These are phyloP conservation scores for Russula virescens DNA, from an alignment of 768 basidiomycete species.

Conservation along the genomic window DNA sequence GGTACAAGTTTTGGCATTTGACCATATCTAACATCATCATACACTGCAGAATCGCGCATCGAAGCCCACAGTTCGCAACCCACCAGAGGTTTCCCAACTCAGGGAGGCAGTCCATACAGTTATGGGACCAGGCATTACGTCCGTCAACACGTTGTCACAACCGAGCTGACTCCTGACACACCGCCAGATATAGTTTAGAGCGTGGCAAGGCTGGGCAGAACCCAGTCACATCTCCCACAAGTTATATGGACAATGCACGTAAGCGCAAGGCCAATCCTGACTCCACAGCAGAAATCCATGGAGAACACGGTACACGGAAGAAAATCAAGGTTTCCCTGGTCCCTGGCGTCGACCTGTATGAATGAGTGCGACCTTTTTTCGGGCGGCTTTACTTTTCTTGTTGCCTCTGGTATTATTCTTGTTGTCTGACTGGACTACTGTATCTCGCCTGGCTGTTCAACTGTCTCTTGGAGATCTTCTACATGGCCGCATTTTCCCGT, in stretches of 20 bases:
- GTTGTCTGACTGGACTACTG: not conserved
- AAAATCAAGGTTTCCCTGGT: conserved; percentile 70
- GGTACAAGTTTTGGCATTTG: not conserved
- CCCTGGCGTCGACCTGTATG: conserved; percentile 62
- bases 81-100: not conserved
- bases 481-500: not conserved
- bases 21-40: not conserved
- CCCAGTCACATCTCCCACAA: conserved; percentile 5
- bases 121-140: not conserved
- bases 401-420: not conserved
- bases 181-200: not conserved
- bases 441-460: not conserved
- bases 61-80: not conserved
- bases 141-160: not conserved
- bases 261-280: conserved; percentile 33
- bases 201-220: conserved; percentile 27
- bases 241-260: conserved; percentile 26
- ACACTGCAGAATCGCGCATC: conserved; percentile 18
- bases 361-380: conserved; percentile 31
- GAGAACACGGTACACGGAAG: conserved; percentile 40
- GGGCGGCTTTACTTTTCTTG: not conserved
- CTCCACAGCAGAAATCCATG: conserved; percentile 22
- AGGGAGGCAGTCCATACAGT: not conserved
- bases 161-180: not conserved
- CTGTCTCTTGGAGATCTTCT: not conserved